A percentile compares a stretch with the other conserved stretches of the same genome.
These are phyloP conservation scores for Avena sativa DNA, from an alignment of 176 grass and related monocot species.

Conservation along the genomic window DNA sequence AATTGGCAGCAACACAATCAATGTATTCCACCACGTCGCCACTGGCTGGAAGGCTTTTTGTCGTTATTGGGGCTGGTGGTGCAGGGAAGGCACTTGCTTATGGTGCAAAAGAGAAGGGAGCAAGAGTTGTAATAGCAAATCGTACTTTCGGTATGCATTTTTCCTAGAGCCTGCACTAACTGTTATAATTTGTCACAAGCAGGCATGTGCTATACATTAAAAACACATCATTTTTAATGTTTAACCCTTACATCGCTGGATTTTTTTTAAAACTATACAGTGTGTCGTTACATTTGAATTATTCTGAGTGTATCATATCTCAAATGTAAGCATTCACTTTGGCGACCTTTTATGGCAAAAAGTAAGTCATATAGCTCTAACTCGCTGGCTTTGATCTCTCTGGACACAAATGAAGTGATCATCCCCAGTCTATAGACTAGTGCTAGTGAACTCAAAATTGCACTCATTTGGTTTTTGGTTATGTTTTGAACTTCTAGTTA, in stretches of 20 bases:
- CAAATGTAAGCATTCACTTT: slow-evolving; percentile 25
- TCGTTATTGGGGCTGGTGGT: slow-evolving; percentile 95
- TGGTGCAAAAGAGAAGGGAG: slow-evolving; percentile 97
- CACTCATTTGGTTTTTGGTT: neutral
- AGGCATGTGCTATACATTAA: slow-evolving; percentile 1
- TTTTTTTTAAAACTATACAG: neutral
- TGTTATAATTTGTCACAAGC: slow-evolving; percentile 8
- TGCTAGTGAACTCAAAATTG: neutral
- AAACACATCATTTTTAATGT: neutral
- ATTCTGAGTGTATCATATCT: slow-evolving; percentile 13
- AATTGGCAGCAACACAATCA: slow-evolving; percentile 57
- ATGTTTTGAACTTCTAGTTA: neutral
- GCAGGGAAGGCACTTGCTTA: slow-evolving; percentile 98
- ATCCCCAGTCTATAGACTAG: neutral
- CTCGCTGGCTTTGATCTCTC: neutral
- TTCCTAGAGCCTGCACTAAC: neutral
- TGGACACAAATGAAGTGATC: neutral
- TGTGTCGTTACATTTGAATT: slow-evolving; percentile 14
- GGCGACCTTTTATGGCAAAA: neutral
- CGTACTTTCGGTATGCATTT: slow-evolving; percentile 84
- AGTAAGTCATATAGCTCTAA: slow-evolving; percentile 15
- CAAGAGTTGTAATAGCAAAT: slow-evolving; percentile 95
- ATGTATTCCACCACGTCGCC: slow-evolving; percentile 58
- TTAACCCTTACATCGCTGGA: neutral
- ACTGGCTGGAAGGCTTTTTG: slow-evolving; percentile 74